A percentile compares a stretch with the other conserved stretches of the same genome.
phyloP scores from a whole-genome alignment of 2,329 filamentous ascomycete genomes.

The Xylaria sp. region DNA sequence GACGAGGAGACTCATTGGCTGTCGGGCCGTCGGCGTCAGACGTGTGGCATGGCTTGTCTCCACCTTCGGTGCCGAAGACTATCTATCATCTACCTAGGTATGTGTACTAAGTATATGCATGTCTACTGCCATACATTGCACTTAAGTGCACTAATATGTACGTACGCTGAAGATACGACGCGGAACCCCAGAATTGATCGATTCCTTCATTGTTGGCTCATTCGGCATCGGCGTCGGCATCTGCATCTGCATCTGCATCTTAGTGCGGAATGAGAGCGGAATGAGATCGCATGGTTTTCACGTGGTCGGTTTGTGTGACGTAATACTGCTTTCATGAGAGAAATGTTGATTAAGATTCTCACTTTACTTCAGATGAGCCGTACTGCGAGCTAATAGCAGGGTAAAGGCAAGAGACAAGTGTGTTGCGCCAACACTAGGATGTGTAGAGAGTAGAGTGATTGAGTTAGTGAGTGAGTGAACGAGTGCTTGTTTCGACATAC shows the following conservation, averaged over 20 bases:
- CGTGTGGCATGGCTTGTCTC: neutral
- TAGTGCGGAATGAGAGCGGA: neutral
- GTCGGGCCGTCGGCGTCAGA: neutral
- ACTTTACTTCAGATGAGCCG: too few relatives aligned
- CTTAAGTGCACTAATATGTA: neutral
- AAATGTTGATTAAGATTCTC: too few relatives aligned
- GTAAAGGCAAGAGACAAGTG: too few relatives aligned
- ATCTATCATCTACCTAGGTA: neutral
- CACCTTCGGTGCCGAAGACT: conserved; percentile 27
- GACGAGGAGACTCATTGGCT: conserved; percentile 8
- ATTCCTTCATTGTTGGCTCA: neutral
- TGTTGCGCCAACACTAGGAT: too few relatives aligned
- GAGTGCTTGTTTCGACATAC: too few relatives aligned
- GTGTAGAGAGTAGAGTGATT: too few relatives aligned
- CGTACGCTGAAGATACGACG: neutral
- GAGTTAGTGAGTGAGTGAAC: too few relatives aligned
- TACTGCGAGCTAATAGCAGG: too few relatives aligned
- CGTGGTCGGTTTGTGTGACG: neutral
- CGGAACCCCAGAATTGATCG: neutral
- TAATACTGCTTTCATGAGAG: too few relatives aligned
- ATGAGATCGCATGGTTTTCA: neutral
- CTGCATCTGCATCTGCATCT: neutral
- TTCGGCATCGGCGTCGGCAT: neutral
- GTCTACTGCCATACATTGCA: neutral
- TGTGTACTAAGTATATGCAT: neutral